Conservation (phyloP, 2,329 filamentous ascomycete genomes). For the Calonectria pauciramosa region DNA sequence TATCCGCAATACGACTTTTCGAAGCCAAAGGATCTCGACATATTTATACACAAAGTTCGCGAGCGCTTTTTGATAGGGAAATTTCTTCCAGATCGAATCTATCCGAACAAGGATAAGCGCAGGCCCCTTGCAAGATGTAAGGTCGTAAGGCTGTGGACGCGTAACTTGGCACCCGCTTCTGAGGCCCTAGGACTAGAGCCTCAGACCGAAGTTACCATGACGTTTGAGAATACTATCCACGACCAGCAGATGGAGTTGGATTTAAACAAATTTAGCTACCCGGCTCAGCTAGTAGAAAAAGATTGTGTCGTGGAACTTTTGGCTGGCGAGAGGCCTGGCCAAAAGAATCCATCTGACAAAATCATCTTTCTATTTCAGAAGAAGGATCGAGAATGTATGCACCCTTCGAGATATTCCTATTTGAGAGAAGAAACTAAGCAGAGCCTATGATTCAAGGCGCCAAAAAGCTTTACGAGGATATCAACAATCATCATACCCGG, state of each 20-base stretch:
- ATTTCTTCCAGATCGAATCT: background rate
- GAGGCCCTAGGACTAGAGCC: background rate
- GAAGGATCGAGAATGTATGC: background rate
- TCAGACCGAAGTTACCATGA: background rate
- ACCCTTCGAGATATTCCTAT: background rate
- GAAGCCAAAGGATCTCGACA: background rate
- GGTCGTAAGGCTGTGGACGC: background rate
- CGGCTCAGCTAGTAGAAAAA: background rate
- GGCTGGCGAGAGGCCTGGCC: background rate
- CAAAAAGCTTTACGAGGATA: background rate
- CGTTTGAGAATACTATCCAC: background rate
- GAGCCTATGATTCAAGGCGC: background rate
- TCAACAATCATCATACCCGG: background rate
- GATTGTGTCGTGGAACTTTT: background rate
- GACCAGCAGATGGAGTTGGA: background rate
- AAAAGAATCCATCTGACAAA: background rate
- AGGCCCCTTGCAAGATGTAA: background rate
- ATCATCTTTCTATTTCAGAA: background rate
- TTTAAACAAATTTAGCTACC: background rate
- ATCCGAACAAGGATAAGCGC: background rate
- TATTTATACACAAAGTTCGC: background rate
- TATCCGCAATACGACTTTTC: slow-evolving; percentile 11
- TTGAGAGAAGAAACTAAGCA: background rate
- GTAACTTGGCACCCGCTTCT: background rate
- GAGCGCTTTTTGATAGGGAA: background rate